Base-by-base conservation (phyloP, 495 filamentous ascomycete genomes). In the Entonaema liquescens region DNA sequence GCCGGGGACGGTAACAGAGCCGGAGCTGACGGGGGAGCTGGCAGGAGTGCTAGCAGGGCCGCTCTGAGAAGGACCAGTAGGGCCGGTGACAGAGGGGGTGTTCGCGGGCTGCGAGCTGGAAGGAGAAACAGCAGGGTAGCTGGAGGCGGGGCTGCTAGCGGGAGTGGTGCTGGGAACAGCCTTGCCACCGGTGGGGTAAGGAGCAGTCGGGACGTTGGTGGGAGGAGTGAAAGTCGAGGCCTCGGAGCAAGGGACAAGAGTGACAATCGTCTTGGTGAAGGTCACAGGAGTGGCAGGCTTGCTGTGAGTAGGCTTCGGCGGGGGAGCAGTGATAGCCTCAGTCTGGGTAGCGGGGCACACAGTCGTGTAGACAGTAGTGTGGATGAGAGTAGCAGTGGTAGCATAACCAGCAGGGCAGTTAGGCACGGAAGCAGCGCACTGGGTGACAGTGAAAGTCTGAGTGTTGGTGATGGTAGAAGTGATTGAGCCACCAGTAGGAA, bases 331-430 rank as follows among this genome's bases (percentile, higher is more conserved):
- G 54, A 68, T 70, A 23, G 70, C 42, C 0, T 4, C 63, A 29
- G 77, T 79, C 65, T 68, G 68, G n/a, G 71, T 75, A 21, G 67
- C 77, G 42, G 77, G 75, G 71, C 75, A 79, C 26, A 79, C 73
- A 13, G 75, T 79, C n/a, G 73, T 76, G 69, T 70, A 74, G 26
- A 69, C 59, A 31, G 73, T 74, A 38, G 70, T 72, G 62, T 75
- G 62, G 31, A 74, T 49, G 15, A 79, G 17, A 38, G 77, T 79
- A 3, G 71, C 73, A 8, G 74, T 74, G 47, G 76, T 75, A 52
- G 72, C 65, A 60, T 78, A 77, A 21, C 70, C 71, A 54, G 74
- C 68, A 12, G 77, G 77, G 74, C 77, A 79, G 76, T 79, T 79
- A 47, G 74, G 54, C 19, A 79, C 74, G 6, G 65, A 68, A 25